Evolutionary conservation across 2,329 filamentous ascomycete species (phyloP), one percentile per base, ranked within the genome.

Genomic region (Microsporum audouinii): DNA sequence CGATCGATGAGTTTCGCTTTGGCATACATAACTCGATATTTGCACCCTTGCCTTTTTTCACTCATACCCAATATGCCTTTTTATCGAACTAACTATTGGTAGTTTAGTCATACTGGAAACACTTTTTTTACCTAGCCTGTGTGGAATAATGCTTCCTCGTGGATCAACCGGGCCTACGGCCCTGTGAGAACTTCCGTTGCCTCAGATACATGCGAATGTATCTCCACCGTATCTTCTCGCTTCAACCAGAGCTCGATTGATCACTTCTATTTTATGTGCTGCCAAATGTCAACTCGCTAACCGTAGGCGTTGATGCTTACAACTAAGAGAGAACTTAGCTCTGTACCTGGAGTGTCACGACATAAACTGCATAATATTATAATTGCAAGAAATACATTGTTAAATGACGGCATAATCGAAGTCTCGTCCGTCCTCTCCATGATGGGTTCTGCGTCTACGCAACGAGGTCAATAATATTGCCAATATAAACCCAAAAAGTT

Each of bases 391-490:
- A 51, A 31, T 7, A 5, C 8, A 39, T 23, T 49, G 33, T 43
- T 43, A 41, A 34, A 64, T 58, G 34, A 63, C 58, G 74, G 75
- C 75, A 75, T 69, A 67, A 72, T 77, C 75, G 75, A 77, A 77
- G 75, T 72, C 73, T 76, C 70, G 71, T 76, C 65, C 65, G 67
- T 70, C 67, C 58, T 65, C 65, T 67, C 38, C 59, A 58, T 57
- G 55, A 63, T 70, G 69, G 73, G 74, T 73, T 51, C 45, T 51
- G 45, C 45, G 45, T 51, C n/a, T 23, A 7, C 23, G 45, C 72
- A 72, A 73, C 70, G 75, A 76, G 74, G 74, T 77, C 75, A 77
- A 76, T 73, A 70, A 69, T 63, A 66, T 77, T 55, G 74, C 74
- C 75, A 63, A 77, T 43, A 76, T 64, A 65, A 66, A 76, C 64